phyloP scores from a whole-genome alignment of 169 alveolate genomes.

The Pseudocohnilembus persalinus region DNA sequence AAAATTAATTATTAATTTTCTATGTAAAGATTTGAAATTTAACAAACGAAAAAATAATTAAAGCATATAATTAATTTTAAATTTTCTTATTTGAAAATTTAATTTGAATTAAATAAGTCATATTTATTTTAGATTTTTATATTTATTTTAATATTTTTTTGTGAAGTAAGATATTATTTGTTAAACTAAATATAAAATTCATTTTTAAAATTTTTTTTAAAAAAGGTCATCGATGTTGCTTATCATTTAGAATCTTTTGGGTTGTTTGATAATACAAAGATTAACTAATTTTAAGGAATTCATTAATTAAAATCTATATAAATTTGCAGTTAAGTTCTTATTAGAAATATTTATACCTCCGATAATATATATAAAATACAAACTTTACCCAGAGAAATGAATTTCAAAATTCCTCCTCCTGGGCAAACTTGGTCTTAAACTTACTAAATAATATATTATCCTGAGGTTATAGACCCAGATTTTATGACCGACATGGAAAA shows the following conservation, averaged over 20 bases:
- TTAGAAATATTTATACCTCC: slow-evolving; percentile 76
- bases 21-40: no score
- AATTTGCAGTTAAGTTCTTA: slow-evolving; percentile 59
- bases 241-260: slow-evolving; percentile 37
- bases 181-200: slow-evolving; percentile 7
- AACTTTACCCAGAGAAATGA: slow-evolving; percentile 67
- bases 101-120: no score
- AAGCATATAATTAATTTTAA: no score
- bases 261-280: slow-evolving; percentile 26
- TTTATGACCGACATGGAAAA: not conserved
- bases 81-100: no score
- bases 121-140: no score
- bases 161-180: no score
- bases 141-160: slow-evolving; percentile 1
- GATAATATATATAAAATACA: slow-evolving; percentile 66
- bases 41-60: no score
- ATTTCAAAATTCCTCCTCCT: slow-evolving; percentile 37
- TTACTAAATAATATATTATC: slow-evolving; percentile 21
- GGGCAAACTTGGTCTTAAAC: slow-evolving; percentile 28
- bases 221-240: slow-evolving; percentile 34
- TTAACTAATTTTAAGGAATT: slow-evolving; percentile 27
- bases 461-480: slow-evolving; percentile 17
- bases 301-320: slow-evolving; percentile 61
- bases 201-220: slow-evolving; percentile 3
- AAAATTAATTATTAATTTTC: no score